Evolutionary conservation across 2,329 filamentous ascomycete species (phyloP).

Genomic region (Calonectria honghensis): DNA sequence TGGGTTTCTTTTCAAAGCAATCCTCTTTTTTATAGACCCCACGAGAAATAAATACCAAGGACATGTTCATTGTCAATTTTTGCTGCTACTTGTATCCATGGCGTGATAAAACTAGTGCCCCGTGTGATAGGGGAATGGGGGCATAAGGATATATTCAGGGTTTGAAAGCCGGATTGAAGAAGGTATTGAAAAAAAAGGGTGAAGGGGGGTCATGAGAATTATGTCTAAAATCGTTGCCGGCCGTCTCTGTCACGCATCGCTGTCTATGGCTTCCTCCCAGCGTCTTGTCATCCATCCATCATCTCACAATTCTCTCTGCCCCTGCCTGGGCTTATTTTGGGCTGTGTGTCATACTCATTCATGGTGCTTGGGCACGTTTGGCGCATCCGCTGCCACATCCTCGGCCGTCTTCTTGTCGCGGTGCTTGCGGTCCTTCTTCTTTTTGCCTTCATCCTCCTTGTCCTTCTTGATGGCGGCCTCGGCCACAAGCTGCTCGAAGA

Average conservation of each 20-base stretch:
- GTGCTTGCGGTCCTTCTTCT: conserved; percentile 72
- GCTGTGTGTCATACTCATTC: conserved; percentile 8
- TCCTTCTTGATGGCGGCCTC: conserved; percentile 98
- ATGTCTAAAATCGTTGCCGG: conserved; percentile 54
- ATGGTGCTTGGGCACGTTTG: conserved; percentile 47
- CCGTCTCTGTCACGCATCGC: conserved; percentile 46
- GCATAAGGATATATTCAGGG: conserved; percentile 16
- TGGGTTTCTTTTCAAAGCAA: conserved; percentile 35
- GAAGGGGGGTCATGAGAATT: conserved; percentile 52
- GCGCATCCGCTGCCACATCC: conserved; percentile 53
- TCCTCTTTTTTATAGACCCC: conserved; percentile 26
- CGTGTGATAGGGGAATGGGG: not conserved
- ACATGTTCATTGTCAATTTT: conserved; percentile 30
- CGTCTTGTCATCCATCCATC: conserved; percentile 37
- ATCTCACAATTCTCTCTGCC: conserved; percentile 7
- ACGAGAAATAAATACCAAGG: conserved; percentile 34
- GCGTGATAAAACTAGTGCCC: not conserved
- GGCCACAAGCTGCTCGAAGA: conserved; percentile 97
- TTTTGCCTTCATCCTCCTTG: conserved; percentile 83
- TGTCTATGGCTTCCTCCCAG: conserved; percentile 35
- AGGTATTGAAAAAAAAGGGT: conserved; percentile 11
- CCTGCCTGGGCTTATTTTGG: not conserved
- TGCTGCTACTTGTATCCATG: conserved; percentile 10
- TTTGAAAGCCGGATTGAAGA: conserved; percentile 24
- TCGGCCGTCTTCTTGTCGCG: conserved; percentile 57